A percentile compares a stretch with the other conserved stretches of the same genome.
These are phyloP conservation scores for Cordyceps farinosa DNA, from an alignment of 2,329 filamentous ascomycete species.

Conservation along the genomic window DNA sequence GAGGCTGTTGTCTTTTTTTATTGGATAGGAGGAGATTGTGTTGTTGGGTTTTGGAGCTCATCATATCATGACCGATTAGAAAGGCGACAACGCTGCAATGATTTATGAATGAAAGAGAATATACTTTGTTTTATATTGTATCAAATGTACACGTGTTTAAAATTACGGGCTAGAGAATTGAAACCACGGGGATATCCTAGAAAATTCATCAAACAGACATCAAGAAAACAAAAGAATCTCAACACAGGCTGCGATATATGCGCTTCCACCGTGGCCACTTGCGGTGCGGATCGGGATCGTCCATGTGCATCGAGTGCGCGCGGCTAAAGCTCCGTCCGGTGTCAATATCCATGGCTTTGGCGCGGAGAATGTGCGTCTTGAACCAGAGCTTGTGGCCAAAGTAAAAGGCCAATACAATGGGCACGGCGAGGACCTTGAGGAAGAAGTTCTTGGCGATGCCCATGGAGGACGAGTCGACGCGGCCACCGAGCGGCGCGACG, in stretches of 20 bases:
- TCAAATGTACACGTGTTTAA: background rate
- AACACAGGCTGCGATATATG: slow-evolving; percentile 27
- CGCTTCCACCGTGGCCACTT: slow-evolving; percentile 29
- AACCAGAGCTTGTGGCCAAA: slow-evolving; percentile 65
- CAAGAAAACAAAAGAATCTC: background rate
- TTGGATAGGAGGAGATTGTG: too few relatives aligned
- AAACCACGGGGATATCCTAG: background rate
- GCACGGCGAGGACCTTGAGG: slow-evolving; percentile 57
- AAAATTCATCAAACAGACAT: background rate
- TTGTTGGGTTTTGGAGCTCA: background rate
- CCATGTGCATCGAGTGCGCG: slow-evolving; percentile 26
- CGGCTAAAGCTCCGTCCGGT: slow-evolving; percentile 55
- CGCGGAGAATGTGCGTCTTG: slow-evolving; percentile 57
- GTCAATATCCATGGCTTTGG: slow-evolving; percentile 69
- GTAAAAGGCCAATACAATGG: slow-evolving; percentile 60
- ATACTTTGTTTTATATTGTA: background rate
- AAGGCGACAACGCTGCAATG: background rate
- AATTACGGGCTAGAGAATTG: background rate
- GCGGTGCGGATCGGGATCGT: slow-evolving; percentile 25
- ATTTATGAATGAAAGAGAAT: background rate
- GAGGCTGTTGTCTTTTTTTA: background rate
- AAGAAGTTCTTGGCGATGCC: slow-evolving; percentile 59
- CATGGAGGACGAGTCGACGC: background rate
- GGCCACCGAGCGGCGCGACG: slow-evolving; percentile 29
- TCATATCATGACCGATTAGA: too few relatives aligned